These are phyloP conservation scores for Phytophthora quininea DNA, from an alignment of 352 stramenopile genomes.

Conservation along the genomic window DNA sequence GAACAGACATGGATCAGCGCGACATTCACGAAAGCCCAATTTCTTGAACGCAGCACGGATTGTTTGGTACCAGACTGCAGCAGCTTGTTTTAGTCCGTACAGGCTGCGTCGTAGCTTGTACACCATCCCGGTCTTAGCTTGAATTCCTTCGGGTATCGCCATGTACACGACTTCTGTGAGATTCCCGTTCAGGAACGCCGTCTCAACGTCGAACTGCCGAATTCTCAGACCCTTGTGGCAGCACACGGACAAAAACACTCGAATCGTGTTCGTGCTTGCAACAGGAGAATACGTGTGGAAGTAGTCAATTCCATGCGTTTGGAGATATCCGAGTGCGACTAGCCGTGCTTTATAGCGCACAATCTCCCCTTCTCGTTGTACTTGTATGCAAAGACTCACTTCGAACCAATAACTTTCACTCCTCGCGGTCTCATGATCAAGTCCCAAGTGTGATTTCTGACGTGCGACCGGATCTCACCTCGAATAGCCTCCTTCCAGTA, in stretches of 20 bases:
- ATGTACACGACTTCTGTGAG: constrained; percentile 40
- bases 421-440: background rate
- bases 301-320: constrained; percentile 30
- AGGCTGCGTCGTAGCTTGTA: constrained; percentile 32
- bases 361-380: constrained; percentile 23
- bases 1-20: background rate
- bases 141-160: constrained; percentile 17
- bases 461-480: background rate
- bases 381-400: constrained; percentile 36
- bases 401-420: constrained; percentile 7
- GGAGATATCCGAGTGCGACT: constrained; percentile 27
- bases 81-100: constrained; percentile 43
- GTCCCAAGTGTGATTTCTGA: background rate
- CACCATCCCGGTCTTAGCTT: constrained; percentile 10
- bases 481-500: constrained; percentile 23
- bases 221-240: constrained; percentile 19
- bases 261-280: constrained; percentile 23
- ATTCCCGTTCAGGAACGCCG: constrained; percentile 41
- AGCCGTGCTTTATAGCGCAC: constrained; percentile 35
- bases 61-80: constrained; percentile 35
- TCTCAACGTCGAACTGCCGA: constrained; percentile 35
- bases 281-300: constrained; percentile 34
- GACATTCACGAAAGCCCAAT: background rate
- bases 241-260: constrained; percentile 30
- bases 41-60: background rate